Conservation (phyloP, 352 stramenopile species). For the Pythium coloratum region DNA sequence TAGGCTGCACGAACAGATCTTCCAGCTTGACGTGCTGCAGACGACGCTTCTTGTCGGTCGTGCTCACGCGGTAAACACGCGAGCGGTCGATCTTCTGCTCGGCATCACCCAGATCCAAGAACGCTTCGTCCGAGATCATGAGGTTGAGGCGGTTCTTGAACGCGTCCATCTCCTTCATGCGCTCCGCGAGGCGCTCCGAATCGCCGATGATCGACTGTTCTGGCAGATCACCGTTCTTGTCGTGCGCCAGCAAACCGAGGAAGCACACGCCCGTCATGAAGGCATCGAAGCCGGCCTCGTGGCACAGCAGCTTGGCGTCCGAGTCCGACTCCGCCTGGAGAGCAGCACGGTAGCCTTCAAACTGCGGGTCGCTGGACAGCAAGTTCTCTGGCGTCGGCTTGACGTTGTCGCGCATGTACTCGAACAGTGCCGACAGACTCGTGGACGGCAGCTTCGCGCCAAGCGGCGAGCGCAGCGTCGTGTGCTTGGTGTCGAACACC, state of each 20-base stretch:
- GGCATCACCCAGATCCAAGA: constrained; percentile 52
- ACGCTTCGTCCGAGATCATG: constrained; percentile 75
- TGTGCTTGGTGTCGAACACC: constrained; percentile 83
- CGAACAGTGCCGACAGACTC: constrained; percentile 64
- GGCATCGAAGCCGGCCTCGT: constrained; percentile 85
- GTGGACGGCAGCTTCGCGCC: constrained; percentile 61
- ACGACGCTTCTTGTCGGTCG: constrained; percentile 48
- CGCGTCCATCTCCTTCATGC: constrained; percentile 45
- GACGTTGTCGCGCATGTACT: constrained; percentile 74
- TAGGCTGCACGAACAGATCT: constrained; percentile 52
- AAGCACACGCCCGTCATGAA: constrained; percentile 86
- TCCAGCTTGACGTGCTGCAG: constrained; percentile 68
- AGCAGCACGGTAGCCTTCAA: constrained; percentile 62
- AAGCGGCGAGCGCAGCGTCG: constrained; percentile 54
- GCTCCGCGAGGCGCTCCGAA: constrained; percentile 31
- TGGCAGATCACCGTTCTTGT: constrained; percentile 47
- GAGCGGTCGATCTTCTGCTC: constrained; percentile 66
- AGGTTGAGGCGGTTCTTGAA: constrained; percentile 80
- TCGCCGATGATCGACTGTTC: constrained; percentile 30
- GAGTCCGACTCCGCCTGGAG: constrained; percentile 50
- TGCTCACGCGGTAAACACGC: constrained; percentile 64
- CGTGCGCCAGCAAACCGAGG: constrained; percentile 61
- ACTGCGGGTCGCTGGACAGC: constrained; percentile 51
- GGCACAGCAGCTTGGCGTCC: constrained; percentile 58
- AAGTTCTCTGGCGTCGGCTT: constrained; percentile 52